A percentile compares a stretch with the other conserved stretches of the same genome.
These are phyloP conservation scores for Nepenthes alata DNA, from an alignment of 179 eudicot genomes.

Conservation along the genomic window DNA sequence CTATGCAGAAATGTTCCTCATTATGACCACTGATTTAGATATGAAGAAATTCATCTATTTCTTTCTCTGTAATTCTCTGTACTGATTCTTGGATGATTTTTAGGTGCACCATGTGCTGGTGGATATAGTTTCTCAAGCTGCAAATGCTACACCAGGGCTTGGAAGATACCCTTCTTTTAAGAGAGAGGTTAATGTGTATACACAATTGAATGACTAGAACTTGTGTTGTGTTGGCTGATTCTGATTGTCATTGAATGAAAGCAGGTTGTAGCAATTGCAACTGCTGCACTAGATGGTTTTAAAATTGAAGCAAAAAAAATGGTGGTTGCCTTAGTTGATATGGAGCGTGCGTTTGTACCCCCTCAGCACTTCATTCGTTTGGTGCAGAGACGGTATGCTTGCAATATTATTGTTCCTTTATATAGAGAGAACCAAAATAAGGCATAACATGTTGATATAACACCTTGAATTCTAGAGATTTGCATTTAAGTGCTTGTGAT, in stretches of 20 bases:
- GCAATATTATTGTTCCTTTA: not conserved
- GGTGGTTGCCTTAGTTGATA: conserved; percentile 97
- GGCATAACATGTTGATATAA: not conserved
- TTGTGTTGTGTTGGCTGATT: not conserved
- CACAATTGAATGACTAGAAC: not conserved
- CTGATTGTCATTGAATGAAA: conserved; percentile 8
- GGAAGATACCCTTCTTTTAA: conserved; percentile 98
- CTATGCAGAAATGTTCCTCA: too few relatives aligned
- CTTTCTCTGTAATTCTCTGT: too few relatives aligned
- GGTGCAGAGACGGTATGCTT: conserved; percentile 91
- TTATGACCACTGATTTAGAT: too few relatives aligned
- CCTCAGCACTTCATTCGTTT: conserved; percentile 99
- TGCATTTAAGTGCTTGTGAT: too few relatives aligned
- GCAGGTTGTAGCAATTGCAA: conserved; percentile 89
- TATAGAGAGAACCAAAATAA: not conserved
- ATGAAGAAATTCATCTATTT: too few relatives aligned
- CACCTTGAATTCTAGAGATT: too few relatives aligned
- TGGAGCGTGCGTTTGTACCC: conserved; percentile 99
- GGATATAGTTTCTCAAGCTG: conserved; percentile 92
- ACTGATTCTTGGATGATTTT: too few relatives aligned
- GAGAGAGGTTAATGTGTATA: conserved; percentile 63
- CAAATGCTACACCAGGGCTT: conserved; percentile 97
- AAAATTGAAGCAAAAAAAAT: conserved; percentile 87
- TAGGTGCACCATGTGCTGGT: conserved; percentile 96
- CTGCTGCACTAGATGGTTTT: conserved; percentile 77